Percentiles rank a stretch among this genome's conserved stretches.
phyloP scores from a whole-genome alignment of 2,329 filamentous ascomycete genomes.

The Neonectria coccinea region DNA sequence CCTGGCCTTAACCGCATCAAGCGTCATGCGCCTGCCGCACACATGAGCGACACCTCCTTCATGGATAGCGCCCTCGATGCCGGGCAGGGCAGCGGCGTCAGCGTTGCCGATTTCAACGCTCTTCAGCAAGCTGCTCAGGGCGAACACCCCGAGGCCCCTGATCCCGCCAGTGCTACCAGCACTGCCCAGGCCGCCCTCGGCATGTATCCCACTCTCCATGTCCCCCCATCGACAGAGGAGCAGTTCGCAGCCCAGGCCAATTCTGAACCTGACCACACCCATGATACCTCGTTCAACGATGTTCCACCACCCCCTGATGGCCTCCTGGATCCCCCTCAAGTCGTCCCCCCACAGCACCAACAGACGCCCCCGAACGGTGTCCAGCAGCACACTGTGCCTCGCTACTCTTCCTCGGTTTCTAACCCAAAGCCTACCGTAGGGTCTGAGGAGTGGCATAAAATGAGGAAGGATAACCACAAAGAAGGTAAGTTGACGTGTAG shows the following conservation, averaged over 20 bases:
- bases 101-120: conserved; percentile 67
- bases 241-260: conserved; percentile 67
- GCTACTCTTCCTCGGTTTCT: conserved; percentile 55
- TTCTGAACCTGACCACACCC: conserved; percentile 49
- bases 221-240: conserved; percentile 69
- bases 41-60: conserved; percentile 64
- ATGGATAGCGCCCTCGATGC: conserved; percentile 65
- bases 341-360: conserved; percentile 44
- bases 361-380: conserved; percentile 56
- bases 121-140: conserved; percentile 65
- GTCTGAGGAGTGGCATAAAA: conserved; percentile 97
- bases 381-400: conserved; percentile 46
- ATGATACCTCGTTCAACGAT: conserved; percentile 51
- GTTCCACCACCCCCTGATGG: conserved; percentile 48
- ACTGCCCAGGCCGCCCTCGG: conserved; percentile 70
- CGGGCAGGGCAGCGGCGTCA: conserved; percentile 55
- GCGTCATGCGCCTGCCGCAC: conserved; percentile 59
- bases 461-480: conserved; percentile 98
- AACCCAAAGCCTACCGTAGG: conserved; percentile 87
- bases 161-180: conserved; percentile 66
- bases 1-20: conserved; percentile 64
- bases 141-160: conserved; percentile 60
- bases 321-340: conserved; percentile 45
- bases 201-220: conserved; percentile 71
- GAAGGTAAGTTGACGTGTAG: conserved; percentile 75